These are phyloP conservation scores for Phytophthora vignae DNA, from an alignment of 352 stramenopile genomes.

Conservation along the genomic window DNA sequence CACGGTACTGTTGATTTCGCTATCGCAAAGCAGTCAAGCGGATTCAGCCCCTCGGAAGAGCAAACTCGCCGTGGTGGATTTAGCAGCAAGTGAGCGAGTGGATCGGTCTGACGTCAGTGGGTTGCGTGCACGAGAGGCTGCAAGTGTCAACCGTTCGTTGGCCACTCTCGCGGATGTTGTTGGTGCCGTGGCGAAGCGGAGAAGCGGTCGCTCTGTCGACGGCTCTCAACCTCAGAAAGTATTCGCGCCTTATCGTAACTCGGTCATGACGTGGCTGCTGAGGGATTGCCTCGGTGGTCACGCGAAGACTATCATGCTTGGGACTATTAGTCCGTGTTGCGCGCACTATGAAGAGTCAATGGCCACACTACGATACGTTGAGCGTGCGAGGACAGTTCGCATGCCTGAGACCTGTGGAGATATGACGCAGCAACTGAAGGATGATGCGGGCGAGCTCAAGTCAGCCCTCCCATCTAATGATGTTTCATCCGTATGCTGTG, in stretches of 20 bases:
- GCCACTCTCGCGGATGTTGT: slow-evolving; percentile 89
- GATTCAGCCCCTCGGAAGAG: slow-evolving; percentile 43
- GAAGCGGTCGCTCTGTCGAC: slow-evolving; percentile 9
- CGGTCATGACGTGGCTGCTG: slow-evolving; percentile 83
- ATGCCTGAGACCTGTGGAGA: slow-evolving; percentile 51
- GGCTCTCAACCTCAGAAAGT: slow-evolving; percentile 28
- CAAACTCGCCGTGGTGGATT: slow-evolving; percentile 80
- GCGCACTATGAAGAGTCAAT: slow-evolving; percentile 89
- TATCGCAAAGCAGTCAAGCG: slow-evolving; percentile 44
- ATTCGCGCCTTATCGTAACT: slow-evolving; percentile 92
- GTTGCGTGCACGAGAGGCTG: slow-evolving; percentile 69
- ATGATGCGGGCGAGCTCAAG: slow-evolving; percentile 57
- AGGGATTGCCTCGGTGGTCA: slow-evolving; percentile 87
- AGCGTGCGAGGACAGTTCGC: slow-evolving; percentile 60
- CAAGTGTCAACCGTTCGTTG: slow-evolving; percentile 86
- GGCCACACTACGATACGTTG: slow-evolving; percentile 86
- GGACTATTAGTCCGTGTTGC: slow-evolving; percentile 85
- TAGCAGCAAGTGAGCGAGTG: slow-evolving; percentile 71
- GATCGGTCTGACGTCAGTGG: slow-evolving; percentile 61
- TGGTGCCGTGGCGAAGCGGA: slow-evolving; percentile 63
- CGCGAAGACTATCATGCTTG: slow-evolving; percentile 88
- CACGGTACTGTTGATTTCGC: slow-evolving; percentile 67
- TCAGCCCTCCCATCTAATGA: slow-evolving; percentile 33
- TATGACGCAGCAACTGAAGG: slow-evolving; percentile 41
- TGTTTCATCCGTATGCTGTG: background rate